Evolutionary conservation across 108 stramenopile species (phyloP), one percentile per base, ranked within the genome.

Genomic region (Bacterosira constricta): DNA sequence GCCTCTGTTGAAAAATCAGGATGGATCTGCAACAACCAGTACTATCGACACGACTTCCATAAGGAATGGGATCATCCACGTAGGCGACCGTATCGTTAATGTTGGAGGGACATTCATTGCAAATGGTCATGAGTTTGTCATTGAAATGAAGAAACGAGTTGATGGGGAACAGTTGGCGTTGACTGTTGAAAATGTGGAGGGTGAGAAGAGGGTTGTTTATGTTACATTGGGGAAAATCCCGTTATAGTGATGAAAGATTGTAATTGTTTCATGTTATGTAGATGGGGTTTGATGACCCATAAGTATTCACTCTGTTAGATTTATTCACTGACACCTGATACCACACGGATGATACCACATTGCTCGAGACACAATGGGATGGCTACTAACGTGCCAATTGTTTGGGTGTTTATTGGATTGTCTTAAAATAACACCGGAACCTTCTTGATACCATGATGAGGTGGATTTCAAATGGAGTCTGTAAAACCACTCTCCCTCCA

Each of bases 131-230:
- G 86, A 83, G 32, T 59, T 91, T 26, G 72, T 69, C 25, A 71
- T 36, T 10, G 82, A 92, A 62, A 56, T 88, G 58, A 62, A 76
- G 27, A 52, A 39, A 6, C 44, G 88, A 20, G 80, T 88, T 1
- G 77, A 44, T 2, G 88, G 88, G 34, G 88, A 92, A 61, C 53
- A 83, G 46, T 13, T 92, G 1, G 49, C 85, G 1, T 25, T 92
- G 60, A 92, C 91, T 5, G 53, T 89, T 32, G 85, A 85, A 72
- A 70, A 86, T 66, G 68, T 26, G 29, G 53, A 64, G 12, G 85
- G 85, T 25, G 86, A 89, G 52, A 54, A 77, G 49, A 87, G 86
- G 34, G 86, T 92, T 17, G 86, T 88, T 2, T 89, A 92, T 54
- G 65, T 88, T 2, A 77, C 47, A 12, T 61, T 91, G n/a, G 83